phyloP scores from a whole-genome alignment of 208 protist genomes.

The Trypanosoma caninum region DNA sequence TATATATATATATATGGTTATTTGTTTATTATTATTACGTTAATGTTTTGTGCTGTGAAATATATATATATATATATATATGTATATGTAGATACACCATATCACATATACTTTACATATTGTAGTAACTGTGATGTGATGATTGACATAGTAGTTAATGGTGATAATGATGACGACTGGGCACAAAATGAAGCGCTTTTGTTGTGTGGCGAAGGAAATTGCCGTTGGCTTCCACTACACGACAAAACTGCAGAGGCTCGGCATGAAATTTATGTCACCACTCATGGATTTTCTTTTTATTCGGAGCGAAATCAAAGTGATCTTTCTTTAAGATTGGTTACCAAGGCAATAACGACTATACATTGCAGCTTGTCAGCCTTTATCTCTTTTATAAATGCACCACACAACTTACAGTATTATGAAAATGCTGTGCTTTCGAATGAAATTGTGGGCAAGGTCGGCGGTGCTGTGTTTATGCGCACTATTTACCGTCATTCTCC shows the following conservation, averaged over 20 bases:
- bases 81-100: not conserved
- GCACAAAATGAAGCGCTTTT: slow-evolving; percentile 12
- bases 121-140: not conserved
- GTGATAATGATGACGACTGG: not conserved
- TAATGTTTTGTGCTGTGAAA: too few relatives aligned
- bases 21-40: too few relatives aligned
- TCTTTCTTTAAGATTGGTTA: not conserved
- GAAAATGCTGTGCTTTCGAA: slow-evolving; percentile 12
- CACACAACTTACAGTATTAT: slow-evolving; percentile 20
- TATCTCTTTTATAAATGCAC: slow-evolving; percentile 17
- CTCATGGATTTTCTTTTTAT: not conserved
- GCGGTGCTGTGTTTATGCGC: slow-evolving; percentile 8
- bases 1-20: slow-evolving; percentile 5
- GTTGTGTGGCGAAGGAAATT: slow-evolving; percentile 1
- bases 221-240: not conserved
- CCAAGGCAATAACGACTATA: slow-evolving; percentile 14
- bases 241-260: not conserved
- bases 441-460: slow-evolving; percentile 13
- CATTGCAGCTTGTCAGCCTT: slow-evolving; percentile 22
- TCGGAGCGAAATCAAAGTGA: not conserved
- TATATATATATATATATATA: not conserved
- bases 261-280: not conserved
- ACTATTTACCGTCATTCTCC: slow-evolving; percentile 13
- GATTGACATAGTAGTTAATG: not conserved
- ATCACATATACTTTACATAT: too few relatives aligned